Conservation (phyloP, 1,284 basidiomycete species). For the Ganoderma lingzhi region DNA sequence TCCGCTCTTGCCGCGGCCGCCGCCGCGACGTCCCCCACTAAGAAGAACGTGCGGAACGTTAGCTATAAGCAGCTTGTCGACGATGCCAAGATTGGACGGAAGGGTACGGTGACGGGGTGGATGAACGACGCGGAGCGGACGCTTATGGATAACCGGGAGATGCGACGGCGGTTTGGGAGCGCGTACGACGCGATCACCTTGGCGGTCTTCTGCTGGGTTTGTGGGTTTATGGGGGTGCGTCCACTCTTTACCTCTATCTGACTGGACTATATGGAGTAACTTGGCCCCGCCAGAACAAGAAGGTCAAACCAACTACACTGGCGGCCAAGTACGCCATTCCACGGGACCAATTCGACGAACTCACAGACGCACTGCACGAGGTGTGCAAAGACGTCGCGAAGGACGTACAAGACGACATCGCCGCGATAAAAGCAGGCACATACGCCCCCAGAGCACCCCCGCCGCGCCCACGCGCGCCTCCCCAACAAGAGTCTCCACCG, state of each 20-base stretch:
- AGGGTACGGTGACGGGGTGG: conserved; percentile 31
- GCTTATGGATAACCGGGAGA: conserved; percentile 32
- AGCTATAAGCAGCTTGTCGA: conserved; percentile 32
- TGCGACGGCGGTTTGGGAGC: conserved; percentile 28
- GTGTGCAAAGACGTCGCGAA: conserved; percentile 29
- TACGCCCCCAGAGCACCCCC: conserved; percentile 1
- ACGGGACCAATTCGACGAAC: conserved; percentile 33
- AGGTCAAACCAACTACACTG: conserved; percentile 21
- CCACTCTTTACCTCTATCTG: neutral
- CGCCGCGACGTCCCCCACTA: conserved; percentile 1
- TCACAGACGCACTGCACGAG: conserved; percentile 31
- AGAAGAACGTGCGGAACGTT: conserved; percentile 13
- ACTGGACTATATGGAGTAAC: neutral
- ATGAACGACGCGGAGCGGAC: conserved; percentile 36
- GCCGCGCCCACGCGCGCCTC: conserved; percentile 6
- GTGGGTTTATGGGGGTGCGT: conserved; percentile 31
- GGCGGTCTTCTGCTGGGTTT: conserved; percentile 38
- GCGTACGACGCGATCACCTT: conserved; percentile 34
- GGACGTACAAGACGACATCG: conserved; percentile 23
- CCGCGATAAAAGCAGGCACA: conserved; percentile 19
- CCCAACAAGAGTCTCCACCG: conserved; percentile 5
- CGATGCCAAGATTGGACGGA: conserved; percentile 25
- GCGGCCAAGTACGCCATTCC: conserved; percentile 25
- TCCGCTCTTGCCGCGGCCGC: conserved; percentile 35
- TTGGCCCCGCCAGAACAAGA: conserved; percentile 13